These are phyloP conservation scores for Entophlyctis helioformis DNA, from an alignment of 192 early-diverging fungal genomes.

Conservation along the genomic window DNA sequence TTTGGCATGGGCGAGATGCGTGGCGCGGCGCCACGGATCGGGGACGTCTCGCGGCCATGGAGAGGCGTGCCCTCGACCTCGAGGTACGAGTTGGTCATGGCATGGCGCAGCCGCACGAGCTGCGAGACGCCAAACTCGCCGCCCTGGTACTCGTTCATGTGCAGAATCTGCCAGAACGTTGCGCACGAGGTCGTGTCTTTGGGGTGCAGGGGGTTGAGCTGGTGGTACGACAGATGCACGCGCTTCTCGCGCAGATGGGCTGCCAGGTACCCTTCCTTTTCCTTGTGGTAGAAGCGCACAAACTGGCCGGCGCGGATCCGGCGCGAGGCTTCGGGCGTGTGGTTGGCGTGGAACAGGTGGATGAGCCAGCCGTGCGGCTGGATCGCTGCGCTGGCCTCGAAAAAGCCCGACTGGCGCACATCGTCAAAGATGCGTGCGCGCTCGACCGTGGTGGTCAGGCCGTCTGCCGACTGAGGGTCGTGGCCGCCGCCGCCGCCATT, in stretches of 20 bases:
- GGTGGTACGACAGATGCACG: conserved; percentile 9
- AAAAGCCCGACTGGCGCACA: too few relatives aligned
- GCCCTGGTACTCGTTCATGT: conserved; percentile 1
- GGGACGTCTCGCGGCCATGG: too few relatives aligned
- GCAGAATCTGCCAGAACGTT: conserved; percentile 18
- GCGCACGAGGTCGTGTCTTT: conserved; percentile 14
- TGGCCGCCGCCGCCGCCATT: too few relatives aligned
- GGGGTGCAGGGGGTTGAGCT: conserved; percentile 19
- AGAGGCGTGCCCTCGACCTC: neutral
- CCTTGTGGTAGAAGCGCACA: conserved; percentile 22
- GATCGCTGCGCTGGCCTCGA: too few relatives aligned
- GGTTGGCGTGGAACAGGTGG: too few relatives aligned
- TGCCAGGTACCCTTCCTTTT: conserved; percentile 11
- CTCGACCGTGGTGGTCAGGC: too few relatives aligned
- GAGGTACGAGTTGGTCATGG: conserved; percentile 12
- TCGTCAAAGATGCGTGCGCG: too few relatives aligned
- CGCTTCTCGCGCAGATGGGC: conserved; percentile 1
- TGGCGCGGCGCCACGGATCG: too few relatives aligned
- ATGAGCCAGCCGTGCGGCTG: too few relatives aligned
- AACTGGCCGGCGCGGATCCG: conserved; percentile 6
- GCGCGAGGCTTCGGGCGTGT: too few relatives aligned
- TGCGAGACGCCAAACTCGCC: conserved; percentile 12
- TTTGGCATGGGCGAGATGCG: too few relatives aligned
- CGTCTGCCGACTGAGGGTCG: too few relatives aligned
- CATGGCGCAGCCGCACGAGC: conserved; percentile 9